Conservation (phyloP, 805 yeast genomes). For the Kuraishia ogatae region DNA sequence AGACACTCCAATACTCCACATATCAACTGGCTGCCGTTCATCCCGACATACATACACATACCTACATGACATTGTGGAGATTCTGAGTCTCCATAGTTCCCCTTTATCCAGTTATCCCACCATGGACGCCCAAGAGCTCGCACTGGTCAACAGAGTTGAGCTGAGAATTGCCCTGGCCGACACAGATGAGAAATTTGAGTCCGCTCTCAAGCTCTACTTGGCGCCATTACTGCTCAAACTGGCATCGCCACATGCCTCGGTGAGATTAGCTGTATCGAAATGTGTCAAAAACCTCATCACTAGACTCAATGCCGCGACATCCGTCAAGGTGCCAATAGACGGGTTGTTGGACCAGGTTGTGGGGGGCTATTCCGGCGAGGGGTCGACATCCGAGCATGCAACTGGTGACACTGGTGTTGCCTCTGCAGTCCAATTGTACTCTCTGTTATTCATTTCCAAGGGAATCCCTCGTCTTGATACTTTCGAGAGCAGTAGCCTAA, state of each 20-base stretch:
- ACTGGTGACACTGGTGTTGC: too few species aligned
- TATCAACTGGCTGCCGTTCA: too few species aligned
- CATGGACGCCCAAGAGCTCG: conserved; percentile 38
- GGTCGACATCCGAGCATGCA: too few species aligned
- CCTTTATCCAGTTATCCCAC: neutral
- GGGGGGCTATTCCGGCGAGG: too few species aligned
- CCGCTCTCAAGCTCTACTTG: conserved; percentile 51
- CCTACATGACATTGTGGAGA: neutral
- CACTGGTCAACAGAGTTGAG: conserved; percentile 70
- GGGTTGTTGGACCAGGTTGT: conserved; percentile 61
- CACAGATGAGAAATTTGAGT: conserved; percentile 54
- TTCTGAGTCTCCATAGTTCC: too few species aligned
- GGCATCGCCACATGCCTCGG: conserved; percentile 58
- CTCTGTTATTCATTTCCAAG: conserved; percentile 57
- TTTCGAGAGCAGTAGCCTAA: conserved; percentile 27
- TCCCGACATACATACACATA: too few species aligned
- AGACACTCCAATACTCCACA: too few species aligned
- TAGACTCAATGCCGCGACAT: conserved; percentile 47
- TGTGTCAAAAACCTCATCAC: conserved; percentile 61
- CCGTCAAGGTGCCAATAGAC: conserved; percentile 53
- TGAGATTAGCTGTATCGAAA: conserved; percentile 58
- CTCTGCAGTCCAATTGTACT: conserved; percentile 46
- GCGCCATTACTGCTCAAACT: conserved; percentile 75
- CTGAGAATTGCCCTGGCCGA: conserved; percentile 71
- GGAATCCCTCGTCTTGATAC: conserved; percentile 49